Base-by-base conservation (phyloP, 768 basidiomycete species). In the Collybia nuda region DNA sequence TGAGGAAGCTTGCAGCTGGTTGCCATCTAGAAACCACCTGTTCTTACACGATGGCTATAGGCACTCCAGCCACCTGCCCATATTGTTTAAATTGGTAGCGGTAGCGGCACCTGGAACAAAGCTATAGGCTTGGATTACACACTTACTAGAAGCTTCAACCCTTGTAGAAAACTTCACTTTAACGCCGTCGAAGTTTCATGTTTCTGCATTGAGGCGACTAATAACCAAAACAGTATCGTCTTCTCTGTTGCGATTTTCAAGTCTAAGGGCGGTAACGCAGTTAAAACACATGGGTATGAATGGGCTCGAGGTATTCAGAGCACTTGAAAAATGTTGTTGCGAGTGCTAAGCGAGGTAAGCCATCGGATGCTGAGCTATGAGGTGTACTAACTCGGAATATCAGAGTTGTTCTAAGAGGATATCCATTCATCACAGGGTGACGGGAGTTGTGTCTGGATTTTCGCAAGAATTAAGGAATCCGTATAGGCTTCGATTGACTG, bases 261-360 rank as follows among this genome's bases (percentile, higher is more conserved):
- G 51, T 8, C 48, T 52, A n/a, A 64, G 55, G 7, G 29, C 21
- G 11, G 46, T 56, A 24, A 59, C 21, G 28, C 65, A 65, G 55
- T 61, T 14, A 65, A 50, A 52, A 62, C 47, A 37, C 58, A n/a
- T 56, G 64, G 61, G 45, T 67, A 67, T 14, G 58, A 56, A 28
- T 65, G 53, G 64, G 61, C 26, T 62, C 60, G 11, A 38, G 43
- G 54, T 64, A 65, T 17, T 52, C 52, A 3, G 43, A 45, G 55
- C 65, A 65, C 35, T 55, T 54, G 54, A 65, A 67, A 38, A 57
- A 59, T 14, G 61, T 62, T 8, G 61, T 62, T 12, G 64, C 63
- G 17, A 55, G 55, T 14, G 23, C 35, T 17, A 67, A 56, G 12
- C 51, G 54, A n/a, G n/a, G n/a, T n/a, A n/a, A n/a, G n/a, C n/a